Base-by-base conservation (phyloP, 495 filamentous ascomycete species). In the Amorphotheca resinae region DNA sequence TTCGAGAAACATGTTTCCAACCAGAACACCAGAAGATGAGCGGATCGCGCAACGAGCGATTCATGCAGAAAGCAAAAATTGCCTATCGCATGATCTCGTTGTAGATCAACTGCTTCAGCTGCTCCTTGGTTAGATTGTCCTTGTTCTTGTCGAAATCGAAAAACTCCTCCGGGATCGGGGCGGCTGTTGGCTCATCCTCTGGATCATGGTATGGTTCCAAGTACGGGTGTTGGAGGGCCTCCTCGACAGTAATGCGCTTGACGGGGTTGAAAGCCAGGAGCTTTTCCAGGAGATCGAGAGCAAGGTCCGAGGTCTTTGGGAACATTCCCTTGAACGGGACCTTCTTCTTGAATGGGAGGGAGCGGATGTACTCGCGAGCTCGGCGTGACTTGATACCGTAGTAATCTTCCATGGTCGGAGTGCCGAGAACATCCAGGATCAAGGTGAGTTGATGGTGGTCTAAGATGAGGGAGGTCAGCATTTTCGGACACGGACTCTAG, bases 111-210 rank as follows among this genome's bases (percentile, higher is more conserved):
- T 79, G 87, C 71, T 95, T 95, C 64, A 99, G 63, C 66, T 99
- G 84, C 64, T 99, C 93, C 69, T 99, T 99, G 70, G 82, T 94
- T 50, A 99, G 69, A 46, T 80, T 87, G 62, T 99, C 93, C 79
- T 99, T 99, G 69, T 94, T 91, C 73, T 95, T 94, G 67, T 99
- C 93, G 59, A 99, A 99, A 63, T 96, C 91, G 62, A 99, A 99
- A 74, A 99, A 99, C 56, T 93, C 87, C 56, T 95, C 87, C 0
- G 93, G 93, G 52, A 99, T 99, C 12, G 93, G 87, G 9, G 84
- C 79, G 9, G 93, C 93, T 12, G 85, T 95, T 31, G 93, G 93
- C 75, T 99, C 93, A 62, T 99, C 93, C 52, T 96, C 93, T 12
- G 93, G 93, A 59, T 99, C 93, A 44, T 99, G 93, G 64, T 99